Evolutionary conservation across 176 grass and related monocot genomes (phyloP).

Genomic region (Puya raimondii): DNA sequence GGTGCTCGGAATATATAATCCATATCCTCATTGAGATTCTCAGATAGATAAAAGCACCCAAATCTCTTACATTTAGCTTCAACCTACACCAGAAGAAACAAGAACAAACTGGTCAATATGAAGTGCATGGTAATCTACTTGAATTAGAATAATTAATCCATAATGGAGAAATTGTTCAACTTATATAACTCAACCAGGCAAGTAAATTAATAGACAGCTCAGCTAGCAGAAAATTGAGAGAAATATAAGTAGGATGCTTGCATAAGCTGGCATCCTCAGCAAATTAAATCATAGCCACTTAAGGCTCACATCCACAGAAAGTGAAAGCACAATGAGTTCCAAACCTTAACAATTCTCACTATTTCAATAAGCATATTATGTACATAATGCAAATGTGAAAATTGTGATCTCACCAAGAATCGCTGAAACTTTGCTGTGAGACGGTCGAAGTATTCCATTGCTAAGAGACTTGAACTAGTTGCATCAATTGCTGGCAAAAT

Average conservation of each 20-base stretch:
- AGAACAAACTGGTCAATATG: not conserved
- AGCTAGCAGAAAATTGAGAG: no score
- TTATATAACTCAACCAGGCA: no score
- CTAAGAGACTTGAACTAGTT: slow-evolving; percentile 31
- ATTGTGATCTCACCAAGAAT: slow-evolving; percentile 48
- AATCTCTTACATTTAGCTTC: slow-evolving; percentile 61
- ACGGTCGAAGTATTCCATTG: slow-evolving; percentile 42
- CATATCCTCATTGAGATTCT: slow-evolving; percentile 86
- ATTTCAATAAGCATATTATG: not conserved
- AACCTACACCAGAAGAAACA: slow-evolving; percentile 45
- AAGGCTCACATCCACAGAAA: not conserved
- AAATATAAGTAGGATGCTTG: no score
- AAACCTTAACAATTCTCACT: not conserved
- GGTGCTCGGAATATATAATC: slow-evolving; percentile 77
- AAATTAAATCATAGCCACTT: no score
- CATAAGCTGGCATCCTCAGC: no score
- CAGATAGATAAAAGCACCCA: slow-evolving; percentile 90
- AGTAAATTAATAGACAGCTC: no score
- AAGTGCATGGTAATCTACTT: not conserved
- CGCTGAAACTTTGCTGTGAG: slow-evolving; percentile 41
- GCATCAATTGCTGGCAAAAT: slow-evolving; percentile 39
- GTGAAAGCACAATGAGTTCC: not conserved
- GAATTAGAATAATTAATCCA: not conserved
- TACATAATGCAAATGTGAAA: slow-evolving; percentile 10
- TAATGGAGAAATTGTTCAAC: no score